phyloP scores from a whole-genome alignment of 225 moss, liverwort and hornwort species.

The Bryoerythrophyllum caledonicum region DNA sequence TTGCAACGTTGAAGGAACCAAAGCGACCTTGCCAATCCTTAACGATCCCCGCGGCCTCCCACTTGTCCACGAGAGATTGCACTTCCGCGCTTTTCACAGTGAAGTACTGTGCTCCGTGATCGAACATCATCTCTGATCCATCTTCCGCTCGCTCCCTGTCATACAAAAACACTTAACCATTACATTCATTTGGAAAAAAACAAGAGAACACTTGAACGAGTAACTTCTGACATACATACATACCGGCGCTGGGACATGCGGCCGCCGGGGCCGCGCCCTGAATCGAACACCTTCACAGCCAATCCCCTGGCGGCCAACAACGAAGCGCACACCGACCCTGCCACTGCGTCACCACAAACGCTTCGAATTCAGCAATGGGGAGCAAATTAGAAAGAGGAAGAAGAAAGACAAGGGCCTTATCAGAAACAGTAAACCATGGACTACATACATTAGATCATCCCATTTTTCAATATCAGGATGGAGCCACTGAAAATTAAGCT shows the following conservation, averaged over 20 bases:
- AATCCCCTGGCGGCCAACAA: slow-evolving; percentile 76
- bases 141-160: slow-evolving; percentile 66
- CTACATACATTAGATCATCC: too few relatives aligned
- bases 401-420: too few relatives aligned
- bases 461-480: too few relatives aligned
- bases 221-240: not conserved
- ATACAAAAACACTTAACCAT: not conserved
- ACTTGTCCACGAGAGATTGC: slow-evolving; percentile 76
- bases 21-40: slow-evolving; percentile 77
- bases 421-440: too few relatives aligned
- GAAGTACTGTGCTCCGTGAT: slow-evolving; percentile 96
- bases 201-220: too few relatives aligned
- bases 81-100: slow-evolving; percentile 69
- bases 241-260: slow-evolving; percentile 89
- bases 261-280: slow-evolving; percentile 93
- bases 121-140: slow-evolving; percentile 81
- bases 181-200: not conserved
- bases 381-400: too few relatives aligned
- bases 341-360: slow-evolving; percentile 57
- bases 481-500: too few relatives aligned
- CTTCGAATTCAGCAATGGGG: too few relatives aligned
- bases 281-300: slow-evolving; percentile 72
- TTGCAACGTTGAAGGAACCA: slow-evolving; percentile 63
- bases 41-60: slow-evolving; percentile 76
- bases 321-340: slow-evolving; percentile 87